Base-by-base conservation (phyloP, 2,329 filamentous ascomycete genomes). In the Chrysoporthe cubensis region DNA sequence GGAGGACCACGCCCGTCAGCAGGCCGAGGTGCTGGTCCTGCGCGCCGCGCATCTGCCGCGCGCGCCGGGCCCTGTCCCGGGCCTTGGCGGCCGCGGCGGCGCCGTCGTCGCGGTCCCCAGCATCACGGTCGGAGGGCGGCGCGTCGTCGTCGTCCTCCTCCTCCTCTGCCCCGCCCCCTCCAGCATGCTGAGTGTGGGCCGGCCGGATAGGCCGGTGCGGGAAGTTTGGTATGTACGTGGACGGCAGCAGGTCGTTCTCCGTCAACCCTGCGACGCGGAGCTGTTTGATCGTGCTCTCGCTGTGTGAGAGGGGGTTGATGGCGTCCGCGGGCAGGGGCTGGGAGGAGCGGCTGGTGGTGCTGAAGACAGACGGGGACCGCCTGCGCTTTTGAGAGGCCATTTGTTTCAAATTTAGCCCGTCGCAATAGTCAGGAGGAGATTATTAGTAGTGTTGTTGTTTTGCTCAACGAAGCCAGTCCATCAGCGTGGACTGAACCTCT, bases 1-100 rank as follows among this genome's bases (percentile, higher is more conserved):
- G 87, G 77, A 96, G 90, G 72, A 96, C 80, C 21, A 94, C 82
- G 3, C 89, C 84, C 1, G 88, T 88, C 66, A 97, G 79, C 13
- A 90, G 86, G 66, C 86, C 83, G 5, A 95, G 78, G 78, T 94
- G 90, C 21, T 80, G 81, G 60, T 73, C 73, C 59, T 76, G 73
- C 3, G 70, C 71, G 9, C 68, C 67, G 54, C 62, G 68, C 62
- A 50, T 50, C 43, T 40, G 71, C 64, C 59, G 64, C 83, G 76
- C 69, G 81, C 54, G 62, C 8, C 59, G 68, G 11, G 81, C 66
- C 84, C 74, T 67, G 76, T 69, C 70, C 66, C 5, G 59, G 32
- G 40, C 65, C 65, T 37, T 66, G n/a, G 37, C 26, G 56, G 18
- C 44, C 26, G 34, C 42, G n/a, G 66, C 65, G 16, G 54, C 14